Evolutionary conservation across 2,329 filamentous ascomycete species (phyloP).

Genomic region (Tricladium varicosporioides): DNA sequence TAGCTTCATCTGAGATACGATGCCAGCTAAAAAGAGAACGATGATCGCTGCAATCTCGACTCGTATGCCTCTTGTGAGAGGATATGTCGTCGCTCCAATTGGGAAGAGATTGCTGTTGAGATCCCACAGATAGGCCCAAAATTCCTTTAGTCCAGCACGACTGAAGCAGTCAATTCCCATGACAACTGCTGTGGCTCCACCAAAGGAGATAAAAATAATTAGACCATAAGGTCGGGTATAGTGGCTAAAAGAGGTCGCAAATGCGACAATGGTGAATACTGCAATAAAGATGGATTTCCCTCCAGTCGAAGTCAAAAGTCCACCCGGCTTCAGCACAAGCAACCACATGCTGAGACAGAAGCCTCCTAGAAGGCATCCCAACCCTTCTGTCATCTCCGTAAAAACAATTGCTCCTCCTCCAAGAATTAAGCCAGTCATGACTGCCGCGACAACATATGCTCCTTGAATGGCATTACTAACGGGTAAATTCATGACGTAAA

Average conservation of each 20-base stretch:
- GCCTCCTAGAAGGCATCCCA: slow-evolving; percentile 56
- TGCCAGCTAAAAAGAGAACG: slow-evolving; percentile 69
- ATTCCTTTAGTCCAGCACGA: slow-evolving; percentile 88
- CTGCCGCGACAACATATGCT: slow-evolving; percentile 77
- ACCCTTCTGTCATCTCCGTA: slow-evolving; percentile 72
- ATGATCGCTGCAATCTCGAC: slow-evolving; percentile 80
- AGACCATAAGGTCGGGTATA: slow-evolving; percentile 76
- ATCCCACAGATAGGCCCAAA: slow-evolving; percentile 90
- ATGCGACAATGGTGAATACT: slow-evolving; percentile 65
- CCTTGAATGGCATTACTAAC: slow-evolving; percentile 76
- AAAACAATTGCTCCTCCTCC: slow-evolving; percentile 76
- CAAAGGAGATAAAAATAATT: slow-evolving; percentile 74
- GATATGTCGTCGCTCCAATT: slow-evolving; percentile 72
- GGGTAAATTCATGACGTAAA: slow-evolving; percentile 84
- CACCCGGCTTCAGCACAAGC: slow-evolving; percentile 72
- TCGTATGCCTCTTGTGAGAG: slow-evolving; percentile 79
- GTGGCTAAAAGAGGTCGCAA: slow-evolving; percentile 74
- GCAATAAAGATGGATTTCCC: slow-evolving; percentile 75
- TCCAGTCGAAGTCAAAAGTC: slow-evolving; percentile 61
- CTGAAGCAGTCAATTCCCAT: slow-evolving; percentile 91
- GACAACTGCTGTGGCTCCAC: slow-evolving; percentile 74
- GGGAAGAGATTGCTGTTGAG: slow-evolving; percentile 82
- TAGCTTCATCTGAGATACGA: slow-evolving; percentile 81
- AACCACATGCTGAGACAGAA: slow-evolving; percentile 64
- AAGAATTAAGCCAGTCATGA: slow-evolving; percentile 70